Percentiles rank a stretch among this genome's conserved stretches.
These are phyloP conservation scores for Myxozyma geophila DNA, from an alignment of 805 yeast species.

Conservation along the genomic window DNA sequence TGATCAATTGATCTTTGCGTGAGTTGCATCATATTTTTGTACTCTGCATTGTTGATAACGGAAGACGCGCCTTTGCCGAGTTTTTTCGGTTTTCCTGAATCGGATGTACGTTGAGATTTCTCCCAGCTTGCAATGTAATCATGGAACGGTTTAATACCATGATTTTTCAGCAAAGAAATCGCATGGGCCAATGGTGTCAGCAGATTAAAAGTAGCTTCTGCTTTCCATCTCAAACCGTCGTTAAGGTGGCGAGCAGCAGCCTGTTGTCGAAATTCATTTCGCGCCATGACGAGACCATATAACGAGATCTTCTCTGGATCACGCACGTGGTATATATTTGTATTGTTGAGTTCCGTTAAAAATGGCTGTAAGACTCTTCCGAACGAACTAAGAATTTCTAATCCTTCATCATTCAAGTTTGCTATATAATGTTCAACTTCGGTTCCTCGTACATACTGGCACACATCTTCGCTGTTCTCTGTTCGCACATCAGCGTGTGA, in stretches of 20 bases:
- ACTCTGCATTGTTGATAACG: slow-evolving; percentile 2
- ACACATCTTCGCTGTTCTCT: slow-evolving; percentile 78
- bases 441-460: slow-evolving; percentile 74
- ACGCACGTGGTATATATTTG: slow-evolving; percentile 63
- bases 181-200: slow-evolving; percentile 71
- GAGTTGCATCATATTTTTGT: slow-evolving; percentile 45
- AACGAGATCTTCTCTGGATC: slow-evolving; percentile 73
- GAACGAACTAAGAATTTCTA: slow-evolving; percentile 57
- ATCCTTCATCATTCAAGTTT: slow-evolving; percentile 58
- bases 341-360: slow-evolving; percentile 61
- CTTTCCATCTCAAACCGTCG: slow-evolving; percentile 15
- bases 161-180: slow-evolving; percentile 60
- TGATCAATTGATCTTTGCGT: slow-evolving; percentile 54
- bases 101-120: not conserved
- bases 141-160: slow-evolving; percentile 81
- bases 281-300: slow-evolving; percentile 71
- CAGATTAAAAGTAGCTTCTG: slow-evolving; percentile 52
- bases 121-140: slow-evolving; percentile 55
- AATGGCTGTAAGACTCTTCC: slow-evolving; percentile 71
- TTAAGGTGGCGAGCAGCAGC: not conserved
- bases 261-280: slow-evolving; percentile 40
- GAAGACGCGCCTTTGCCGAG: slow-evolving; percentile 21
- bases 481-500: slow-evolving; percentile 84
- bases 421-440: slow-evolving; percentile 64
- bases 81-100: slow-evolving; percentile 13